phyloP scores from a whole-genome alignment of 2,329 filamentous ascomycete genomes.

The Tolypocladium nubicola region DNA sequence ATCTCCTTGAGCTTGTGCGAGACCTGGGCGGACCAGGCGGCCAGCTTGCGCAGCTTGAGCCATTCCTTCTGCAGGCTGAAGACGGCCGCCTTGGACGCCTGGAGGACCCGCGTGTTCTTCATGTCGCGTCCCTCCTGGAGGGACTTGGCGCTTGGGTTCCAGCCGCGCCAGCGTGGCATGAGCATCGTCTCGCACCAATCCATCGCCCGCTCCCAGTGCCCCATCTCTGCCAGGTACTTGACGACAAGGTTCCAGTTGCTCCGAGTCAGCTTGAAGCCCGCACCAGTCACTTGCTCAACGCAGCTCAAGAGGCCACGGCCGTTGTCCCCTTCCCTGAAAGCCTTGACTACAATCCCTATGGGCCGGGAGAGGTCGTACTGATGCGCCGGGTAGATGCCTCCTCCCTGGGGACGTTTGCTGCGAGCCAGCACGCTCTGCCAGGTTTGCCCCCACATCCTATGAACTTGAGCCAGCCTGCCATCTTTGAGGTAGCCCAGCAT shows the following conservation, averaged over 20 bases:
- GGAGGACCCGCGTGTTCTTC: slow-evolving; percentile 22
- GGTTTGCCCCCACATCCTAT: slow-evolving; percentile 55
- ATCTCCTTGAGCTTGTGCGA: slow-evolving; percentile 28
- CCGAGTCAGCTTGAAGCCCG: slow-evolving; percentile 66
- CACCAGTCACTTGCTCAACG: slow-evolving; percentile 43
- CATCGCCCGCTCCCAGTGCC: slow-evolving; percentile 58
- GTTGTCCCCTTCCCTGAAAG: slow-evolving; percentile 29
- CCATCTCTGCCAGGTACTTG: slow-evolving; percentile 51
- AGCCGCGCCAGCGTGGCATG: slow-evolving; percentile 71
- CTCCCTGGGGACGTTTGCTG: slow-evolving; percentile 10
- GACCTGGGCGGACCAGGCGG: slow-evolving; percentile 36
- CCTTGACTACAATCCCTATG: slow-evolving; percentile 36
- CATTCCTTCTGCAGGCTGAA: slow-evolving; percentile 38
- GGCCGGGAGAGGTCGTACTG: slow-evolving; percentile 44
- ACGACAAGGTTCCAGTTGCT: slow-evolving; percentile 75
- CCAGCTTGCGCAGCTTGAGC: slow-evolving; percentile 35
- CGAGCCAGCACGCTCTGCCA: slow-evolving; percentile 38
- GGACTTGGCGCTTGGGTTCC: slow-evolving; percentile 28
- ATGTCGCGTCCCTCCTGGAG: slow-evolving; percentile 25
- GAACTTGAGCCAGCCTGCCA: slow-evolving; percentile 47
- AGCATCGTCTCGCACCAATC: slow-evolving; percentile 63
- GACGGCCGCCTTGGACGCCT: slow-evolving; percentile 28
- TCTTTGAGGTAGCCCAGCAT: slow-evolving; percentile 57
- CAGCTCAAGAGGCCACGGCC: slow-evolving; percentile 35
- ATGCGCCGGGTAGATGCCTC: slow-evolving; percentile 30